Percentiles rank a stretch among this genome's conserved stretches.
phyloP scores from a whole-genome alignment of 2,329 filamentous ascomycete species.

The Diaporthe amygdali region DNA sequence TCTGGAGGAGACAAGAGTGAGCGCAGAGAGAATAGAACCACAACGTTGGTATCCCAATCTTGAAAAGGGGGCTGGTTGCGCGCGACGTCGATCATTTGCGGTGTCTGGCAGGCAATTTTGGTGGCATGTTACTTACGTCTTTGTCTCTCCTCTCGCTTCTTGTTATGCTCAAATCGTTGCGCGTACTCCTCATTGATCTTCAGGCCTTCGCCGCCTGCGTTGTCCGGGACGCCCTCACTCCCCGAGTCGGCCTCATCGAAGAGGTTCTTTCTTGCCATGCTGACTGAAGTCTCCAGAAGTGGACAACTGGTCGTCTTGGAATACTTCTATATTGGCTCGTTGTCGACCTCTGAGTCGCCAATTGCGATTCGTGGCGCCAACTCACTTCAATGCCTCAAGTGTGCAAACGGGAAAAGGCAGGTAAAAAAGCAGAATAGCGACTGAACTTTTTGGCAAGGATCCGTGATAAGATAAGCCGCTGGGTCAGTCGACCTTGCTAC shows the following conservation, averaged over 20 bases:
- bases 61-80: not conserved
- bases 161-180: constrained; percentile 91
- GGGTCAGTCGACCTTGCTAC: not conserved
- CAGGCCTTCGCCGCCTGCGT: constrained; percentile 54
- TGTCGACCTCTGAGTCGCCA: not conserved
- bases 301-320: not conserved
- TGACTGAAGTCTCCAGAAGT: constrained; percentile 25
- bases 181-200: constrained; percentile 93
- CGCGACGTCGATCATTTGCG: not conserved
- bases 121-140: constrained; percentile 54
- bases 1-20: not conserved
- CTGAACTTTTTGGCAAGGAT: constrained; percentile 19
- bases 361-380: not conserved
- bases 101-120: not conserved
- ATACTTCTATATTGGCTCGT: not conserved
- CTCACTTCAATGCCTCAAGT: not conserved
- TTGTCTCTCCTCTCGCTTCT: constrained; percentile 89
- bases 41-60: not conserved
- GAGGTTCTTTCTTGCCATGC: constrained; percentile 51
- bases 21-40: not conserved
- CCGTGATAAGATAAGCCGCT: not conserved
- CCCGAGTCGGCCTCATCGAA: constrained; percentile 55
- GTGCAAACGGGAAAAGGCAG: not conserved
- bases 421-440: not conserved
- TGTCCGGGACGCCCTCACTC: constrained; percentile 47